Percentiles rank a stretch among this genome's conserved stretches.
These are phyloP conservation scores for Juglanconis juglandina DNA, from an alignment of 2,329 filamentous ascomycete species.

Conservation along the genomic window DNA sequence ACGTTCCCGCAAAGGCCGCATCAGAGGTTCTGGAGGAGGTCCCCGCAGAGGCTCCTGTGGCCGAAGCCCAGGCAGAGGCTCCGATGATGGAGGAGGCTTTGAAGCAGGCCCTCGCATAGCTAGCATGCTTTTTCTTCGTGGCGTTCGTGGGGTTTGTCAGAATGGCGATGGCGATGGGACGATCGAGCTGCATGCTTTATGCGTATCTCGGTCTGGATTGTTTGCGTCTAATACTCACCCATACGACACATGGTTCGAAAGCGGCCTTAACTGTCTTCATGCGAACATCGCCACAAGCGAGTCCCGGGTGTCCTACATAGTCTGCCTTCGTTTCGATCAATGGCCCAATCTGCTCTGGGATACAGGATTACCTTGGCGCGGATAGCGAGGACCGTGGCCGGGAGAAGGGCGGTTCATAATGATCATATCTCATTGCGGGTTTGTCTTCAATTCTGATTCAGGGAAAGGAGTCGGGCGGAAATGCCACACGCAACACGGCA, in stretches of 20 bases:
- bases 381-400: neutral
- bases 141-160: neutral
- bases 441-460: slow-evolving; percentile 8
- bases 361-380: neutral
- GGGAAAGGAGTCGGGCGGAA: slow-evolving; percentile 12
- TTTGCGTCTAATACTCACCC: neutral
- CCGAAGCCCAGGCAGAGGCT: neutral
- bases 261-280: neutral
- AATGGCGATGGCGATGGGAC: neutral
- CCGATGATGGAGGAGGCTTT: neutral
- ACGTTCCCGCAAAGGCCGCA: neutral
- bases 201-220: neutral
- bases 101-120: neutral
- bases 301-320: neutral
- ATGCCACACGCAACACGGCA: slow-evolving; percentile 7
- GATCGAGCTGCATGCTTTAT: neutral
- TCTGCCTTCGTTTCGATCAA: neutral
- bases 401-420: slow-evolving; percentile 1
- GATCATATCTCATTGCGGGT: neutral
- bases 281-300: neutral
- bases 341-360: neutral
- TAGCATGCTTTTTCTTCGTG: neutral
- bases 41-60: neutral
- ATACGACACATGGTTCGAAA: neutral
- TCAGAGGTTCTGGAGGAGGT: slow-evolving; percentile 1